Evolutionary conservation across 805 yeast species (phyloP), one percentile per base, ranked within the genome.

Genomic region (Candida taoyuanica): DNA sequence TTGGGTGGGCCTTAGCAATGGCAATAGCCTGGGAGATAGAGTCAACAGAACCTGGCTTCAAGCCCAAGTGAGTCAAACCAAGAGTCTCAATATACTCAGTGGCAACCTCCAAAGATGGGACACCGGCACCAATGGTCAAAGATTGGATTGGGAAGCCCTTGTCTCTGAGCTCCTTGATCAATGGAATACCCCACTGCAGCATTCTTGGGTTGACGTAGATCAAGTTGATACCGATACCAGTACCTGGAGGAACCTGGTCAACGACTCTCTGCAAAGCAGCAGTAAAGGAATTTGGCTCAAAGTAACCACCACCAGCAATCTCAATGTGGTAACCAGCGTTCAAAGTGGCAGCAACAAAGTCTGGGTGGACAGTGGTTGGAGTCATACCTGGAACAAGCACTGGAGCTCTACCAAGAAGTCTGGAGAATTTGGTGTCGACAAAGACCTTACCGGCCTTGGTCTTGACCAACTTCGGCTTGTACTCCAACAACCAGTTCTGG

Each of bases 371-470:
- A 23, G 98, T 93, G 31, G 95, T 78, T 60, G 99, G 99, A 29
- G 98, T 93, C 99, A 93, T 93, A 70, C 98, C 99, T 27, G 99
- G 96, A 52, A 93, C 93, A 82, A 94, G 82, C 52, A 93, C 69
- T 44, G 98, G 99, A 46, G 98, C 89, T 65, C 88, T 85, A 46
- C 97, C 95, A 47, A 93, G 68, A 53, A 93, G 74, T 62, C 89
- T 75, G 36, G 96, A 85, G 67, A 91, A 88, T 67, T 88, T 89
- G 53, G 99, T 93, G 64, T 89, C 94, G 42, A 93, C 96, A 57
- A 68, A 87, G 34, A 82, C 70, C 62, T 85, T 81, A 52, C 87
- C 89, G 37, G 71, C 68, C 42, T 68, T 67, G 47, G 86, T 85
- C 65, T 84, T 84, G 47, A 76, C 79, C 58, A 93, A 78, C 56